Conservation (phyloP, 805 yeast species). For the Grigorovia humatica region DNA sequence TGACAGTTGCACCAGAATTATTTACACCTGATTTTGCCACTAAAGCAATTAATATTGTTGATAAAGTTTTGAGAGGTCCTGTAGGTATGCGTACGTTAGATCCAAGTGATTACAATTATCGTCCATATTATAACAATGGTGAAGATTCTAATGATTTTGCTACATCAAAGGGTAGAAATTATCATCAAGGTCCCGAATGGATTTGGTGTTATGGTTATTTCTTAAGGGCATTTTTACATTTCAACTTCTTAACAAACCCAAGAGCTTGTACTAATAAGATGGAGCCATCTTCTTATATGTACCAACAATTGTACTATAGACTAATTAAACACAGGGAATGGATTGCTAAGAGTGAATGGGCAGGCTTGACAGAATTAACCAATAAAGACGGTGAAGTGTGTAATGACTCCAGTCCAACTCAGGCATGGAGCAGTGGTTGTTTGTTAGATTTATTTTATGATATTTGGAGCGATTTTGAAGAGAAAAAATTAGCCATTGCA, state of each 20-base stretch:
- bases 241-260: conserved; percentile 36
- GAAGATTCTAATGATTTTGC: conserved; percentile 80
- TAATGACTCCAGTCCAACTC: conserved; percentile 84
- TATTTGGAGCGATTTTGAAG: conserved; percentile 29
- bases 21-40: conserved; percentile 54
- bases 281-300: conserved; percentile 40
- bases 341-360: conserved; percentile 77
- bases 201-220: conserved; percentile 87
- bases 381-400: conserved; percentile 79
- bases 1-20: conserved; percentile 90
- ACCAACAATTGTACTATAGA: conserved; percentile 50
- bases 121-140: conserved; percentile 78
- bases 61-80: conserved; percentile 69
- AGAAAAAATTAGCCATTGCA: neutral
- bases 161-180: conserved; percentile 89
- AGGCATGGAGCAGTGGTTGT: conserved; percentile 93
- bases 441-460: conserved; percentile 71
- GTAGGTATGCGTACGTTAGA: conserved; percentile 87
- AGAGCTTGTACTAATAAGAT: conserved; percentile 26
- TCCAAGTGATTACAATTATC: conserved; percentile 83
- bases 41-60: conserved; percentile 62
- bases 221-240: conserved; percentile 59
- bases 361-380: conserved; percentile 86
- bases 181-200: conserved; percentile 99
- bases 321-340: conserved; percentile 56